A percentile compares a stretch with the other conserved stretches of the same genome.
Conservation (phyloP, 2,329 filamentous ascomycete genomes). For the Calonectria henricotiae region DNA sequence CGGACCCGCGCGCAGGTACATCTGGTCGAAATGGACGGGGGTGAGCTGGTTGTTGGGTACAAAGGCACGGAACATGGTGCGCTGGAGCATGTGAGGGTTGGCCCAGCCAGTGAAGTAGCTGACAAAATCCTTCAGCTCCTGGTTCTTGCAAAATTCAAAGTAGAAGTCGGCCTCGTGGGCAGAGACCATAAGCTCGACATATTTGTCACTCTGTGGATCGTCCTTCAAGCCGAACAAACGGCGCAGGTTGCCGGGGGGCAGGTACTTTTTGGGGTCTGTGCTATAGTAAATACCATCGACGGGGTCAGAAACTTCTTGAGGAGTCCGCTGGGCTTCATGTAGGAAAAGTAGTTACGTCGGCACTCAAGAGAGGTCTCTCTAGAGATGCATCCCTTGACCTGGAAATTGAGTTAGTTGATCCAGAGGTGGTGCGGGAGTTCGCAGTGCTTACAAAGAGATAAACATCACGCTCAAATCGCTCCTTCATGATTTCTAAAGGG, state of each 20-base stretch:
- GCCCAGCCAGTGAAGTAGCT: slow-evolving; percentile 36
- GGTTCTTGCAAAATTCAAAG: slow-evolving; percentile 31
- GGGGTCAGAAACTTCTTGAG: slow-evolving; percentile 28
- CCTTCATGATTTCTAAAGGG: slow-evolving; percentile 37
- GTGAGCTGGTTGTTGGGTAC: slow-evolving; percentile 29
- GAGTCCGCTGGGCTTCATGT: slow-evolving; percentile 36
- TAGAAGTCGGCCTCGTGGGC: slow-evolving; percentile 33
- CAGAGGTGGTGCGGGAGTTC: no score
- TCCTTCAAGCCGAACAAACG: slow-evolving; percentile 30
- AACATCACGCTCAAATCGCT: slow-evolving; percentile 37
- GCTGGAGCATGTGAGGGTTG: slow-evolving; percentile 39
- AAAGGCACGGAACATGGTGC: slow-evolving; percentile 34
- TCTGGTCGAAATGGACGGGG: slow-evolving; percentile 35
- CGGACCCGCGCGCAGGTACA: slow-evolving; percentile 31
- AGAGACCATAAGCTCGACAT: slow-evolving; percentile 23
- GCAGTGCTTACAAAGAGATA: slow-evolving; percentile 35
- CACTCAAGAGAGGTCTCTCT: slow-evolving; percentile 33
- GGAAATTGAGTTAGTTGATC: neutral
- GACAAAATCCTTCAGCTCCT: slow-evolving; percentile 27
- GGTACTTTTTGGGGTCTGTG: slow-evolving; percentile 16
- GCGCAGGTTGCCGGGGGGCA: slow-evolving; percentile 27
- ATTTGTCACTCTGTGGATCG: slow-evolving; percentile 28
- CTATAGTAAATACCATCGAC: slow-evolving; percentile 30
- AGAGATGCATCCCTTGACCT: slow-evolving; percentile 32
- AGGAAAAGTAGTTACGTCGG: slow-evolving; percentile 33